Evolutionary conservation across 352 stramenopile species (phyloP).

Genomic region (Phytophthora cactorum): DNA sequence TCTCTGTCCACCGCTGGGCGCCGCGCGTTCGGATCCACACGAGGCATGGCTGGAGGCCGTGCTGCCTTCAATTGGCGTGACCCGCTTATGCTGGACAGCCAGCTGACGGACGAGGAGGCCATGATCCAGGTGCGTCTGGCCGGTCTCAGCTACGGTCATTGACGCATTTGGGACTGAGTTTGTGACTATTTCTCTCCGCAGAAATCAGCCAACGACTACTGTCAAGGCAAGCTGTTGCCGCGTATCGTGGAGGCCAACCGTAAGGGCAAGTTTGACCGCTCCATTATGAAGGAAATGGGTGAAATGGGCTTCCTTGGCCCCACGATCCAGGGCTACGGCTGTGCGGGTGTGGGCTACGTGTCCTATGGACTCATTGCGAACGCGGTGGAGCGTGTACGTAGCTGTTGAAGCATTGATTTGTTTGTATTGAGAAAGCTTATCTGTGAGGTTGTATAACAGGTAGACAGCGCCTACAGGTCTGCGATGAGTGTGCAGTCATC

Average conservation of each 20-base stretch:
- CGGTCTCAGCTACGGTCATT: slow-evolving; percentile 4
- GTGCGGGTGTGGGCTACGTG: slow-evolving; percentile 94
- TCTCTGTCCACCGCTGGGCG: slow-evolving; percentile 22
- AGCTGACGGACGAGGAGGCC: slow-evolving; percentile 91
- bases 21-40: slow-evolving; percentile 35
- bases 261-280: slow-evolving; percentile 93
- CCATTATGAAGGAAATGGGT: slow-evolving; percentile 95
- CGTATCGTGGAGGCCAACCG: slow-evolving; percentile 95
- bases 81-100: slow-evolving; percentile 70
- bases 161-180: slow-evolving; percentile 6
- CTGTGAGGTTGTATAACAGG: slow-evolving; percentile 31
- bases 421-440: background rate
- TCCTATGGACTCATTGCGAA: slow-evolving; percentile 97
- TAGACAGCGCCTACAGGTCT: slow-evolving; percentile 97
- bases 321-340: slow-evolving; percentile 96
- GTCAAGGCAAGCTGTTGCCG: slow-evolving; percentile 94
- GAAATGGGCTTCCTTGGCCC: slow-evolving; percentile 94
- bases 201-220: slow-evolving; percentile 94
- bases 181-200: slow-evolving; percentile 30
- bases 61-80: slow-evolving; percentile 84
- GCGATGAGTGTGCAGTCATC: slow-evolving; percentile 98
- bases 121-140: slow-evolving; percentile 83
- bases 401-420: background rate
- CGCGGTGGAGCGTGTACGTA: slow-evolving; percentile 89
- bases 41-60: slow-evolving; percentile 55